Evolutionary conservation across 805 yeast genomes (phyloP).

Genomic region (Monosporozyma unispora): DNA sequence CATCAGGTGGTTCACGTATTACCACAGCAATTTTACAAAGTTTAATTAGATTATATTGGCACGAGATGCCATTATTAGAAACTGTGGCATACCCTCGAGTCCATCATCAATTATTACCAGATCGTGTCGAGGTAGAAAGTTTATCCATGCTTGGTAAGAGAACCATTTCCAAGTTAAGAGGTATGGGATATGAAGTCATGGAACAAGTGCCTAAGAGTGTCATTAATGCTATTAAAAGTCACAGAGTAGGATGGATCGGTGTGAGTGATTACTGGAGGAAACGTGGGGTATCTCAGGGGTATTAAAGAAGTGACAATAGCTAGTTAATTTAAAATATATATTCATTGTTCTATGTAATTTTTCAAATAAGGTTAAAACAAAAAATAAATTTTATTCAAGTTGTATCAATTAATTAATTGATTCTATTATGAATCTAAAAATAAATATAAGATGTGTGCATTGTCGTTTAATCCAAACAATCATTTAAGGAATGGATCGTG

Average conservation of each 20-base stretch:
- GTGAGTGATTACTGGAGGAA: slow-evolving; percentile 91
- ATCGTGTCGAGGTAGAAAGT: slow-evolving; percentile 50
- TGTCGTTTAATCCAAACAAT: too few species aligned
- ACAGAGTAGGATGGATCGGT: slow-evolving; percentile 45
- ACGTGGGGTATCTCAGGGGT: slow-evolving; percentile 38
- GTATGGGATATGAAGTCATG: slow-evolving; percentile 43
- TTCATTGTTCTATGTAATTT: background rate
- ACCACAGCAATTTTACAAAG: slow-evolving; percentile 78
- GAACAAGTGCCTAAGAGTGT: slow-evolving; percentile 42
- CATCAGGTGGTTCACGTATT: slow-evolving; percentile 91
- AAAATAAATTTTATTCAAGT: too few species aligned
- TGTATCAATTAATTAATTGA: too few species aligned
- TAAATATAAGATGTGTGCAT: too few species aligned
- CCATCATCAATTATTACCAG: slow-evolving; percentile 86
- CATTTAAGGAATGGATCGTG: too few species aligned
- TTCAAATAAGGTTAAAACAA: too few species aligned
- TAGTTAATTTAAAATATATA: too few species aligned
- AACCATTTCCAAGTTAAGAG: slow-evolving; percentile 30
- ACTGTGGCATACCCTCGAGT: slow-evolving; percentile 71
- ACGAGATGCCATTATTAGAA: slow-evolving; percentile 50
- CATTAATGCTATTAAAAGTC: slow-evolving; percentile 44
- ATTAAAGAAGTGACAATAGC: too few species aligned
- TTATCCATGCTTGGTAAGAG: slow-evolving; percentile 36
- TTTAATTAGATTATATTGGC: slow-evolving; percentile 54
- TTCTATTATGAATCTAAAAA: too few species aligned